Percentiles rank a stretch among this genome's conserved stretches.
phyloP scores from a whole-genome alignment of 2,329 filamentous ascomycete genomes.

The Ophiostoma angusticollis region DNA sequence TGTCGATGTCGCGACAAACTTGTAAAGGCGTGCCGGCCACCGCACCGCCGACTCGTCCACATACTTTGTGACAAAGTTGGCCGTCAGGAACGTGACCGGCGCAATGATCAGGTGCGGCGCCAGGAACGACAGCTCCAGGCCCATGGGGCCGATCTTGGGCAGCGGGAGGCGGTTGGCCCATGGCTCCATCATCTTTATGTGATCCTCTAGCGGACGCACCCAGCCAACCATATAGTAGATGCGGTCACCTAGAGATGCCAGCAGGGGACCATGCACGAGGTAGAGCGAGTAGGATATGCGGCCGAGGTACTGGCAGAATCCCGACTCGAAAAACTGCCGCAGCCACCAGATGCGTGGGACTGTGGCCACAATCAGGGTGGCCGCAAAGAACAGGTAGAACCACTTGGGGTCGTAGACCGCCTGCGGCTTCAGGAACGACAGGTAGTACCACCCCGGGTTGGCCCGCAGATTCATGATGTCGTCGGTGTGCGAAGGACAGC shows the following conservation, averaged over 20 bases:
- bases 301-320: conserved; percentile 48
- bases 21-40: conserved; percentile 45
- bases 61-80: conserved; percentile 40
- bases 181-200: conserved; percentile 33
- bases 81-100: conserved; percentile 45
- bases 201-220: conserved; percentile 23
- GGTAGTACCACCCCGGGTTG: conserved; percentile 47
- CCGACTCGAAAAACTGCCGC: conserved; percentile 43
- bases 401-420: conserved; percentile 54
- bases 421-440: conserved; percentile 50
- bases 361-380: conserved; percentile 41
- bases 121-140: conserved; percentile 48
- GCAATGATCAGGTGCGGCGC: conserved; percentile 46
- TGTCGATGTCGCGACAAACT: conserved; percentile 15
- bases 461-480: conserved; percentile 36
- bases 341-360: conserved; percentile 46
- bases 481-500: conserved; percentile 40
- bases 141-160: conserved; percentile 42
- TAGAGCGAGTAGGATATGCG: conserved; percentile 51
- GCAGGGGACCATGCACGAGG: conserved; percentile 49
- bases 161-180: conserved; percentile 47
- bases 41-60: conserved; percentile 49
- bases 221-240: conserved; percentile 51
- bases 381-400: conserved; percentile 54
- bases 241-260: conserved; percentile 47